Evolutionary conservation across 2,329 filamentous ascomycete species (phyloP).

Genomic region (Trichophyton equinum): DNA sequence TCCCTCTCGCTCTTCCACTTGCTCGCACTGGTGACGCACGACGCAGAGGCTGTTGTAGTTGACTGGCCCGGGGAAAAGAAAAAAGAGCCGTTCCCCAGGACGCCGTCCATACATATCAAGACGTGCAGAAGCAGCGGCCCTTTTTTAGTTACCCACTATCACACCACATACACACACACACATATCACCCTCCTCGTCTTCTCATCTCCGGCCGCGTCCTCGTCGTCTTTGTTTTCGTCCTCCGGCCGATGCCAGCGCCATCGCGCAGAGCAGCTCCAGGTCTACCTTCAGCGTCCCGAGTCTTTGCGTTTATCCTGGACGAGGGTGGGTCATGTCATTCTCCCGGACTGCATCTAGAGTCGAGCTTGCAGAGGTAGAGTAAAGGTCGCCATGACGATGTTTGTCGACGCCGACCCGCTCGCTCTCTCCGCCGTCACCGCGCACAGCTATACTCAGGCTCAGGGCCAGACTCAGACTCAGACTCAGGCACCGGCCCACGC

Average conservation of each 20-base stretch:
- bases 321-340: constrained; percentile 4
- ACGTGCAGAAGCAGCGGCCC: not conserved
- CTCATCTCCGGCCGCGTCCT: not conserved
- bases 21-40: not conserved
- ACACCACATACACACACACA: no score
- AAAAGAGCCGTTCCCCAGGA: not conserved
- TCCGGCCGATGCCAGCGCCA: not conserved
- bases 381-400: not conserved
- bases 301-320: not conserved
- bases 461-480: not conserved
- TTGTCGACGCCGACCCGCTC: not conserved
- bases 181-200: not conserved
- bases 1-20: not conserved
- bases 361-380: not conserved
- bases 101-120: not conserved
- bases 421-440: not conserved
- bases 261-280: not conserved
- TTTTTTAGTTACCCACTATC: no score
- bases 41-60: not conserved
- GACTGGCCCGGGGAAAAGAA: not conserved
- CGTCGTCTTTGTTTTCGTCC: no score
- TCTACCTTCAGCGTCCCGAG: not conserved
- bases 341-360: constrained; percentile 1
- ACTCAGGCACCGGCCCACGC: not conserved
- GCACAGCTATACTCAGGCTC: not conserved